Conservation (phyloP, 2,329 filamentous ascomycete species). For the Hypoxylon sp. region DNA sequence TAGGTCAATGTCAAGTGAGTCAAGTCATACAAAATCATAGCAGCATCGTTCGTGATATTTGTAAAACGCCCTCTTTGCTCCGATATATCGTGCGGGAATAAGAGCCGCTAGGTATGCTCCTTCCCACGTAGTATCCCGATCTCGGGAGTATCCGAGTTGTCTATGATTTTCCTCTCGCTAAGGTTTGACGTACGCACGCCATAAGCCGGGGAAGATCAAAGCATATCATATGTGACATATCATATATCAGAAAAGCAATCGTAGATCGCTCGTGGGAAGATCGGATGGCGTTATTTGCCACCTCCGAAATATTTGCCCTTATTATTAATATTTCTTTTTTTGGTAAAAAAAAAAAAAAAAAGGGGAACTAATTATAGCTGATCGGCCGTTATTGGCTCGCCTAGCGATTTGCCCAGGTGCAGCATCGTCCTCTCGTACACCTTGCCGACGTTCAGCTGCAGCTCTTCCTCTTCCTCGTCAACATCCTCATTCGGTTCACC, state of each 20-base stretch:
- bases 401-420: conserved; percentile 76
- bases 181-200: no score
- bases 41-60: background rate
- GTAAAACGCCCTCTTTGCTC: background rate
- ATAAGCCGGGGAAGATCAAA: no score
- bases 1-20: conserved; percentile 36
- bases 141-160: background rate
- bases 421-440: conserved; percentile 86
- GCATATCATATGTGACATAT: background rate
- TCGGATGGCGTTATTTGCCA: background rate
- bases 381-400: conserved; percentile 44
- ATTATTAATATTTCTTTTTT: background rate
- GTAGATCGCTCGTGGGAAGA: background rate
- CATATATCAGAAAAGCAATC: background rate
- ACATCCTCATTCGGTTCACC: conserved; percentile 45
- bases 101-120: no score
- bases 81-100: background rate
- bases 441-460: conserved; percentile 77
- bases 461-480: conserved; percentile 57
- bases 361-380: conserved; percentile 2
- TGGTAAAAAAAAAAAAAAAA: background rate
- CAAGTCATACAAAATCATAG: conserved; percentile 21
- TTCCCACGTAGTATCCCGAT: background rate
- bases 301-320: background rate
- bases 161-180: background rate